Conservation (phyloP, 1,139 yeast species). For the Lodderomyces jiufengensis region DNA sequence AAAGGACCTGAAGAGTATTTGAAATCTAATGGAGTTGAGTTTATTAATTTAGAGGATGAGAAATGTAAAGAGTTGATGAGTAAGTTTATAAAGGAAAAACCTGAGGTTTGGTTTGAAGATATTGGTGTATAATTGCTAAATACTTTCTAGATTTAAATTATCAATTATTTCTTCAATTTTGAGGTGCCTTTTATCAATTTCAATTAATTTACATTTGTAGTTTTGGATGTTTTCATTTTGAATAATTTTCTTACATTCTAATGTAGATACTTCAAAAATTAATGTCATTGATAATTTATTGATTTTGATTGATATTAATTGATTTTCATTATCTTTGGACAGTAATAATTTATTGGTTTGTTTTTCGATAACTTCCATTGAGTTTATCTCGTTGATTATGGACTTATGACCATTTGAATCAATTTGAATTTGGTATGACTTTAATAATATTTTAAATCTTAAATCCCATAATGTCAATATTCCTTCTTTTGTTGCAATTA, state of each 20-base stretch:
- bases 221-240: constrained; percentile 6
- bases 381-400: not conserved
- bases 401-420: constrained; percentile 14
- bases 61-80: constrained; percentile 74
- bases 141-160: constrained; percentile 4
- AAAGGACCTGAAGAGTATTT: constrained; percentile 76
- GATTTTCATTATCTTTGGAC: not conserved
- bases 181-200: constrained; percentile 6
- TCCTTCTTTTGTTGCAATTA: constrained; percentile 76
- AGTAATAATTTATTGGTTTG: not conserved
- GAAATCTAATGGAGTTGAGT: constrained; percentile 64
- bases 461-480: constrained; percentile 78
- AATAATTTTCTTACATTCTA: constrained; percentile 59
- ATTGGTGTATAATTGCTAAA: constrained; percentile 73
- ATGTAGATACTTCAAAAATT: constrained; percentile 72
- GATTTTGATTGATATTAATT: not conserved
- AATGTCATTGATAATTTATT: constrained; percentile 20
- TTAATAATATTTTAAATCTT: constrained; percentile 58
- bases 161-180: constrained; percentile 9
- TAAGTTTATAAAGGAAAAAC: constrained; percentile 71
- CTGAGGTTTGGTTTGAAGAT: constrained; percentile 85
- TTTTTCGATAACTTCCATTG: not conserved
- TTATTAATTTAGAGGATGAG: constrained; percentile 60
- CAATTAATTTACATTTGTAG: constrained; percentile 10
- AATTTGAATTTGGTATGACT: constrained; percentile 48